Percentiles rank a stretch among this genome's conserved stretches.
These are phyloP conservation scores for Hanseniaspora lachancei DNA, from an alignment of 805 yeast genomes.

Conservation along the genomic window DNA sequence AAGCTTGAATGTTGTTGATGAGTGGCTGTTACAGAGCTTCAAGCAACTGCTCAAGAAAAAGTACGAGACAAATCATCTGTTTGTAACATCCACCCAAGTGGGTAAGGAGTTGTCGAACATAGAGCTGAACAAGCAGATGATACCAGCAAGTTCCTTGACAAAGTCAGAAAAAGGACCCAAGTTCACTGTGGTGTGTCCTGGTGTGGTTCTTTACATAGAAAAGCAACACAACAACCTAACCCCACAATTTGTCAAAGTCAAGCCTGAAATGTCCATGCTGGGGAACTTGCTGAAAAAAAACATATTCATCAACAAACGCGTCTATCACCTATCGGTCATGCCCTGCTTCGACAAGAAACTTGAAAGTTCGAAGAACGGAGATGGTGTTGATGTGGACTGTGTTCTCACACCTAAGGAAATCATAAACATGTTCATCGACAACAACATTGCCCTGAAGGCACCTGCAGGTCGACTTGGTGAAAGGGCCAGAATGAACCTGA, in stretches of 20 bases:
- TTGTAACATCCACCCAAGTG: slow-evolving; percentile 50
- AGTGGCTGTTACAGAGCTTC: slow-evolving; percentile 38
- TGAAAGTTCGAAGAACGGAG: slow-evolving; percentile 78
- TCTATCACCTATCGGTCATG: slow-evolving; percentile 82
- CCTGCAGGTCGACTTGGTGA: neutral
- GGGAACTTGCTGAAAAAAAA: slow-evolving; percentile 51
- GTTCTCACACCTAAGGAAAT: slow-evolving; percentile 86
- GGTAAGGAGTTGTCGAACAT: slow-evolving; percentile 59
- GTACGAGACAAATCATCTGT: slow-evolving; percentile 65
- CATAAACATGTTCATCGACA: slow-evolving; percentile 53
- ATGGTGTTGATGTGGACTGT: slow-evolving; percentile 73
- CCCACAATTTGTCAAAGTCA: slow-evolving; percentile 55
- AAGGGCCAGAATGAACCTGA: neutral
- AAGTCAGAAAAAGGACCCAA: slow-evolving; percentile 32
- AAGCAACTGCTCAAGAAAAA: slow-evolving; percentile 32
- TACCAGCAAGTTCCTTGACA: neutral
- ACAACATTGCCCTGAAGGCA: neutral
- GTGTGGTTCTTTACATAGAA: slow-evolving; percentile 91
- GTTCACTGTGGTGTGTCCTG: slow-evolving; percentile 76
- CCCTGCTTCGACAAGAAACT: slow-evolving; percentile 92
- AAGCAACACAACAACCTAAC: slow-evolving; percentile 83
- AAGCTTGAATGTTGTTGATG: slow-evolving; percentile 45
- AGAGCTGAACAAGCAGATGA: slow-evolving; percentile 34
- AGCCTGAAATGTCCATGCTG: slow-evolving; percentile 88
- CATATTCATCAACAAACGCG: slow-evolving; percentile 26